Evolutionary conservation across 805 yeast genomes (phyloP), one percentile per base, ranked within the genome.

Genomic region (Dipodascus albidus): DNA sequence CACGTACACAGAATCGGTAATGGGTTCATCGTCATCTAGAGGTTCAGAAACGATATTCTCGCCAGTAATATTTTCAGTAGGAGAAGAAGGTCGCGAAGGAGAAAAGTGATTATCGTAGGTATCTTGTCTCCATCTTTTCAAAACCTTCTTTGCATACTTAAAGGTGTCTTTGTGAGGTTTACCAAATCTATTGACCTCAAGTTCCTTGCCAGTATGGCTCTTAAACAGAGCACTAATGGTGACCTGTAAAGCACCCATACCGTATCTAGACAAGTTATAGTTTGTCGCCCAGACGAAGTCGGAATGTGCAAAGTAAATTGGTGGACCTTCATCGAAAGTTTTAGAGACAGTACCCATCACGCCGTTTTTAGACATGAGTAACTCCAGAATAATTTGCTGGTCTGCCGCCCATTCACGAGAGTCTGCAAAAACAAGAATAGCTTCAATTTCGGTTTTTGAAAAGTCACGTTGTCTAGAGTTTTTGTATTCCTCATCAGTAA

Each of bases 211-310:
- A 1, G 96, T 87, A 63, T 84, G 88, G 62, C 87, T 95, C 65
- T 82, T 78, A 70, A 81, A 88, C 55, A 88, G 73, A 0, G 95
- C 93, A 53, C 90, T 89, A 63, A 87, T 81, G 20, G 95, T 84
- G 42, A 86, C 89, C 67, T 87, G 96, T 58, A 88, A 74, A 2
- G 96, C 96, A 55, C 96, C 96, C 95, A 88, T 89, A 57, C 96
- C 96, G 65, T 88, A 87, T 65, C 96, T 76, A 17, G 88, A 80
- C 57, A 85, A 73, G 60, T 79, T 80, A 65, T 85, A 87, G 68
- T 87, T 85, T 2, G 96, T 86, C 11, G 96, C 91, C 96, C 96
- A 88, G 53, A 88, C 87, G 62, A 88, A 85, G 70, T 88, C 96
- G 20, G 91, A 85, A 67, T 88, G 95, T 47, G 95, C 95, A 74